These are phyloP conservation scores for Metschnikowia picachoensis DNA, from an alignment of 805 yeast genomes.

Conservation along the genomic window DNA sequence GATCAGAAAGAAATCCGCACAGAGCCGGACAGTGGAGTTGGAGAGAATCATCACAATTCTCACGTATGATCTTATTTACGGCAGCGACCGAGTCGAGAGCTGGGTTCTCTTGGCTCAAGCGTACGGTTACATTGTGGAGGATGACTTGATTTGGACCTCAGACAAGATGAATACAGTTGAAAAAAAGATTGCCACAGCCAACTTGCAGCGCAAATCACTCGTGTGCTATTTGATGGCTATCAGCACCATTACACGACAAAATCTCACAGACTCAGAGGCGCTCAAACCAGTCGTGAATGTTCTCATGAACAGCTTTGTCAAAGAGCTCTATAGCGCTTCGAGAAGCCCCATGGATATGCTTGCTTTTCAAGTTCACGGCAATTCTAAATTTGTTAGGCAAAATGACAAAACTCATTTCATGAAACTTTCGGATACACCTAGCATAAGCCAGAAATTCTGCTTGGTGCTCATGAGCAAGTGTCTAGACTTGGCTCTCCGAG, in stretches of 20 bases:
- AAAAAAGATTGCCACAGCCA: slow-evolving; percentile 56
- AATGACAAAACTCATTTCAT: slow-evolving; percentile 26
- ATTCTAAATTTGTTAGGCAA: slow-evolving; percentile 32
- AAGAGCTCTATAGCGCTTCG: slow-evolving; percentile 56
- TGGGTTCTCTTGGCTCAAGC: slow-evolving; percentile 86
- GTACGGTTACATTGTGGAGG: slow-evolving; percentile 75
- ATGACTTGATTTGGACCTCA: slow-evolving; percentile 88
- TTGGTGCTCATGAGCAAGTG: slow-evolving; percentile 40
- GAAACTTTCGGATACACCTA: slow-evolving; percentile 20
- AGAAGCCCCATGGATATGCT: slow-evolving; percentile 62
- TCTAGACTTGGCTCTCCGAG: slow-evolving; percentile 44
- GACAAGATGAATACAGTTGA: slow-evolving; percentile 69
- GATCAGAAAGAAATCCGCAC: slow-evolving; percentile 69
- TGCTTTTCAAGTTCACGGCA: slow-evolving; percentile 45
- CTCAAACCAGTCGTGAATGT: slow-evolving; percentile 36
- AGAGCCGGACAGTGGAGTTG: slow-evolving; percentile 77
- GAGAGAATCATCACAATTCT: slow-evolving; percentile 68
- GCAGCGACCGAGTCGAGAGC: slow-evolving; percentile 68
- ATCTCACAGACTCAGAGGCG: not conserved
- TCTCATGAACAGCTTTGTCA: slow-evolving; percentile 53
- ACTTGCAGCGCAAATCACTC: slow-evolving; percentile 63
- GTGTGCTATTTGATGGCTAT: slow-evolving; percentile 74
- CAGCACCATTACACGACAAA: slow-evolving; percentile 27
- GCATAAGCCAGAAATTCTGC: slow-evolving; percentile 24
- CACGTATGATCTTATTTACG: slow-evolving; percentile 61